A percentile compares a stretch with the other conserved stretches of the same genome.
phyloP scores from a whole-genome alignment of 1,284 basidiomycete genomes.

The Cryptococcus sp. region DNA sequence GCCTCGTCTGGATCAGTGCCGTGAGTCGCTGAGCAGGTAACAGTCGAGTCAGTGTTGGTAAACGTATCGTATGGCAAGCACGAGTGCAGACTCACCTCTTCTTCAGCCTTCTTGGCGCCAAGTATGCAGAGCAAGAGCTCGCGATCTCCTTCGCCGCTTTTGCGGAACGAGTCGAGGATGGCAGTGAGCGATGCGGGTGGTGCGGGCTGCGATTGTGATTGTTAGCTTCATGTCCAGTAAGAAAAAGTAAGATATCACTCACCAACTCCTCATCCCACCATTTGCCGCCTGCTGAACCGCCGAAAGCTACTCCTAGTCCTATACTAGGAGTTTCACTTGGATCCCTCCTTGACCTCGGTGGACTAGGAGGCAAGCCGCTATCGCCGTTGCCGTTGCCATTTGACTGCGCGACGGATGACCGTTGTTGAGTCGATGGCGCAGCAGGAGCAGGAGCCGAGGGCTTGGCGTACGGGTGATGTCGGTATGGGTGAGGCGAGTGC shows the following conservation, averaged over 20 bases:
- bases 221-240: too few species aligned
- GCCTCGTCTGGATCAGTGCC: slow-evolving; percentile 48
- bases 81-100: slow-evolving; percentile 62
- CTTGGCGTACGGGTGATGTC: slow-evolving; percentile 28
- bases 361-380: slow-evolving; percentile 35
- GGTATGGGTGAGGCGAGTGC: slow-evolving; percentile 13
- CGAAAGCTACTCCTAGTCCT: slow-evolving; percentile 31
- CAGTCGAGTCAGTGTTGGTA: background rate
- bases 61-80: background rate
- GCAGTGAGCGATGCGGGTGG: slow-evolving; percentile 76
- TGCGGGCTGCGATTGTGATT: slow-evolving; percentile 29
- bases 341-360: slow-evolving; percentile 44
- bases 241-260: slow-evolving; percentile 12
- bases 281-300: slow-evolving; percentile 33
- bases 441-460: slow-evolving; percentile 1
- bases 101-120: slow-evolving; percentile 84
- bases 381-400: slow-evolving; percentile 9
- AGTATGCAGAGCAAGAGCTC: slow-evolving; percentile 85
- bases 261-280: slow-evolving; percentile 52
- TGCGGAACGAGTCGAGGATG: slow-evolving; percentile 77
- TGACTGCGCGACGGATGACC: slow-evolving; percentile 1
- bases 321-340: slow-evolving; percentile 34
- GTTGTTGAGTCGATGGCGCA: background rate
- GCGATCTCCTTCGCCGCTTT: slow-evolving; percentile 81
- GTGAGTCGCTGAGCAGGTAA: slow-evolving; percentile 38